phyloP scores from a whole-genome alignment of 2,329 filamentous ascomycete genomes.

The Saccharata proteae region DNA sequence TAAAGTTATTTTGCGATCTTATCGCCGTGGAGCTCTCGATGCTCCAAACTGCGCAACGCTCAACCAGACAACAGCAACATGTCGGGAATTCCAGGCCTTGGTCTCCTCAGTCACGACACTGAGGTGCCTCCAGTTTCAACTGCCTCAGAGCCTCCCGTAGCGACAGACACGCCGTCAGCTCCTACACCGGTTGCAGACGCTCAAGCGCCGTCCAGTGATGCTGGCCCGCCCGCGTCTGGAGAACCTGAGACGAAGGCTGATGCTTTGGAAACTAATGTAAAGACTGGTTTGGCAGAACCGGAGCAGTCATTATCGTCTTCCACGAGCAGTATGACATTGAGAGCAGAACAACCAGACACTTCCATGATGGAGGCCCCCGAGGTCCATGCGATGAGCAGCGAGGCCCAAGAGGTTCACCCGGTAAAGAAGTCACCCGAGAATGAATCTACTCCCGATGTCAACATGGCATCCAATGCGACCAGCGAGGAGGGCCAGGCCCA shows the following conservation, averaged over 20 bases:
- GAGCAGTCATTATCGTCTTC: no score
- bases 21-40: neutral
- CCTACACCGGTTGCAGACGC: conserved; percentile 3
- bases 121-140: no score
- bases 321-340: no score
- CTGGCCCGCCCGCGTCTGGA: no score
- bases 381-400: neutral
- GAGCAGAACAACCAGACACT: no score
- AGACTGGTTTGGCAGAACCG: no score
- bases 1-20: no score
- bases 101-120: conserved; percentile 14
- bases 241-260: no score
- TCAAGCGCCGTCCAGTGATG: no score
- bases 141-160: conserved; percentile 10
- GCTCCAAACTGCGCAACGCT: conserved; percentile 1
- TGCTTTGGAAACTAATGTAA: no score
- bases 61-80: conserved; percentile 4
- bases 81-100: conserved; percentile 22
- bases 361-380: neutral
- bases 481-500: neutral
- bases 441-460: neutral
- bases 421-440: neutral
- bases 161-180: conserved; percentile 12
- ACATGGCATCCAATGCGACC: no score
- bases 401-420: neutral